Evolutionary conservation across 164 flowering plant genomes (phyloP).

Genomic region (Umbellularia californica): DNA sequence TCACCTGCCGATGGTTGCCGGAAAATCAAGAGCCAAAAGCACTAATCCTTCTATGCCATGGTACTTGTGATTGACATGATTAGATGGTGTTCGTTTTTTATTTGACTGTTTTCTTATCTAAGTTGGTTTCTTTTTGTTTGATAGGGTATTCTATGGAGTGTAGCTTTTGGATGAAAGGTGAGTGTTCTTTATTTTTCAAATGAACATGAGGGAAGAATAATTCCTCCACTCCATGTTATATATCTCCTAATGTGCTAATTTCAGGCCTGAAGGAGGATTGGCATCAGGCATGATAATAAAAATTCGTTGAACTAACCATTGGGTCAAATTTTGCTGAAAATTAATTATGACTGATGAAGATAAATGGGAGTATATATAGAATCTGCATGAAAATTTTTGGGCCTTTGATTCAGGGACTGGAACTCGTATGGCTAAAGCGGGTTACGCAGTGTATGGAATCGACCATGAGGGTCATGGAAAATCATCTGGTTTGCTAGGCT

Average conservation of each 20-base stretch:
- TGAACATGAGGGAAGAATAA: not conserved
- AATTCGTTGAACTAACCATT: too few species aligned
- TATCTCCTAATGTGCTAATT: too few species aligned
- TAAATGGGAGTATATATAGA: not conserved
- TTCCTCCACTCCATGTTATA: too few species aligned
- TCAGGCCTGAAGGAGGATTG: too few species aligned
- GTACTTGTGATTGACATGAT: slow-evolving; percentile 7
- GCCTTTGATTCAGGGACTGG: slow-evolving; percentile 53
- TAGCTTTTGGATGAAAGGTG: slow-evolving; percentile 13
- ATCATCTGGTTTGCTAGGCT: slow-evolving; percentile 63
- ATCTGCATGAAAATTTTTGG: not conserved
- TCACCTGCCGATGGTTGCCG: slow-evolving; percentile 62
- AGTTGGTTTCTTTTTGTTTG: not conserved
- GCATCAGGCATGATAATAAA: too few species aligned
- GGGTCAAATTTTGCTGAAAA: too few species aligned
- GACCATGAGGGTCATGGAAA: slow-evolving; percentile 93
- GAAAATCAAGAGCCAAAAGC: slow-evolving; percentile 54
- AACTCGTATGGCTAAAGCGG: slow-evolving; percentile 59
- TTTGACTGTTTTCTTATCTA: not conserved
- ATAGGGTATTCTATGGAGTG: slow-evolving; percentile 8
- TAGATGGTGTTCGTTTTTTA: not conserved
- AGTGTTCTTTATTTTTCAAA: not conserved
- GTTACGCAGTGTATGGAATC: slow-evolving; percentile 71
- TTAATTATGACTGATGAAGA: not conserved
- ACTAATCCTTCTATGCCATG: slow-evolving; percentile 60